Base-by-base conservation (phyloP, 192 early-diverging fungal genomes). In the Umbelopsis sp. region DNA sequence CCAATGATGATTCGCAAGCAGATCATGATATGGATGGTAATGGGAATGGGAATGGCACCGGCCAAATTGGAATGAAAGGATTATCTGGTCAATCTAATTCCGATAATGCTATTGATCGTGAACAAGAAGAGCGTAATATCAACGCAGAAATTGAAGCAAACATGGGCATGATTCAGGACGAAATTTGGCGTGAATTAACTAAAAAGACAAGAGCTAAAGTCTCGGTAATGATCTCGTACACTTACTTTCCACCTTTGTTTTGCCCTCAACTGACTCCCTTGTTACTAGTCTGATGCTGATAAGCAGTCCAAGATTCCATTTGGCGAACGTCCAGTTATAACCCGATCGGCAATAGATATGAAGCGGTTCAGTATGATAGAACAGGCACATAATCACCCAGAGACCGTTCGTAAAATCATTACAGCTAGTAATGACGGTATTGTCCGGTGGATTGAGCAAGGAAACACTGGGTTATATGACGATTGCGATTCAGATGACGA, bases 281-380 rank as follows among this genome's bases (percentile, higher is more conserved):
- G 67, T 21, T 12, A 33, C 11, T 61, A 77, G 74, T 68, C 70
- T 10, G 67, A 73, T 7, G 65, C 74, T 12, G 79, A 83, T 49
- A 77, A 75, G 35, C 83, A 88, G 46, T 73, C 72, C 27, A 73
- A 78, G 20, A 52, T 80, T 15, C 83, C 78, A n/a, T 86, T 93
- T 66, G 76, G 77, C 35, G 89, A 91, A 5, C 81, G 84, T 16
- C 65, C 77, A 4, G 85, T 83, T n/a, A 33, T 87, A 5, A 69
- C 69, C 33, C 80, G 91, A 61, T 88, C 84, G 1, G 72, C 83
- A 4, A 73, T 80, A n/a, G 86, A 85, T 20, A 92, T 91, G 90
- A 79, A 79, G 23, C 78, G 81, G 25, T 89, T 84, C 13, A 49
- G 68, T 15, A 70, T 77, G 35, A 78, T 86, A n/a, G 80, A 86